These are phyloP conservation scores for Didymella sp. DNA, from an alignment of 2,329 filamentous ascomycete species.

Conservation along the genomic window DNA sequence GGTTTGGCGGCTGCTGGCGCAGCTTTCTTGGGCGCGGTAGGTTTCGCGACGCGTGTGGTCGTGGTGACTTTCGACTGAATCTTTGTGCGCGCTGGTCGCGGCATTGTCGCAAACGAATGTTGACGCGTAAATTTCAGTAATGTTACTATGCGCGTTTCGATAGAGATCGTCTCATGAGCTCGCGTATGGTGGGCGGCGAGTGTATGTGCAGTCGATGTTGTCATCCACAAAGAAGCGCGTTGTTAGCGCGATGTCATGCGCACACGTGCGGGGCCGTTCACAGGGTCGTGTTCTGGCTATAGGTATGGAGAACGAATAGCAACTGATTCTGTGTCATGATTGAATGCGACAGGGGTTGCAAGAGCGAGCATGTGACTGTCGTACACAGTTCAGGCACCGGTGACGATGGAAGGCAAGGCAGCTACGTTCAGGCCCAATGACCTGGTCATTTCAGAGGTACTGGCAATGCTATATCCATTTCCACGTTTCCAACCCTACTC, in stretches of 20 bases:
- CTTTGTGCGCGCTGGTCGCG: slow-evolving; percentile 48
- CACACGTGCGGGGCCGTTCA: slow-evolving; percentile 17
- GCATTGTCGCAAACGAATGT: slow-evolving; percentile 35
- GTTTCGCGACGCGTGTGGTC: slow-evolving; percentile 40
- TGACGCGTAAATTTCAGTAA: not conserved
- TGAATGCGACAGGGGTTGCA: not conserved
- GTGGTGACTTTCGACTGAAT: slow-evolving; percentile 38
- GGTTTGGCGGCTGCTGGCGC: slow-evolving; percentile 26
- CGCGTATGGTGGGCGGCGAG: slow-evolving; percentile 11
- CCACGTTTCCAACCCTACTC: not conserved
- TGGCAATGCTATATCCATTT: not conserved
- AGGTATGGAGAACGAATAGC: not conserved
- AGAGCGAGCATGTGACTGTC: not conserved
- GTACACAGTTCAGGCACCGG: slow-evolving; percentile 6
- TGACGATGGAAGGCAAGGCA: slow-evolving; percentile 10
- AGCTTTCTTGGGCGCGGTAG: slow-evolving; percentile 30
- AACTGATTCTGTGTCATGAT: not conserved
- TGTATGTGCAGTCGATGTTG: slow-evolving; percentile 15
- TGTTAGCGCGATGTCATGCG: slow-evolving; percentile 14
- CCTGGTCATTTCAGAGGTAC: not conserved
- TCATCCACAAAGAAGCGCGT: slow-evolving; percentile 20
- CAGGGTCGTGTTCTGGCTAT: not conserved
- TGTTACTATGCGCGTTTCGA: slow-evolving; percentile 14
- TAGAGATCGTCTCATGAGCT: slow-evolving; percentile 8
- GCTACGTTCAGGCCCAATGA: slow-evolving; percentile 4